Evolutionary conservation across 2,329 filamentous ascomycete species (phyloP).

Genomic region (Aspergillus bombycis): DNA sequence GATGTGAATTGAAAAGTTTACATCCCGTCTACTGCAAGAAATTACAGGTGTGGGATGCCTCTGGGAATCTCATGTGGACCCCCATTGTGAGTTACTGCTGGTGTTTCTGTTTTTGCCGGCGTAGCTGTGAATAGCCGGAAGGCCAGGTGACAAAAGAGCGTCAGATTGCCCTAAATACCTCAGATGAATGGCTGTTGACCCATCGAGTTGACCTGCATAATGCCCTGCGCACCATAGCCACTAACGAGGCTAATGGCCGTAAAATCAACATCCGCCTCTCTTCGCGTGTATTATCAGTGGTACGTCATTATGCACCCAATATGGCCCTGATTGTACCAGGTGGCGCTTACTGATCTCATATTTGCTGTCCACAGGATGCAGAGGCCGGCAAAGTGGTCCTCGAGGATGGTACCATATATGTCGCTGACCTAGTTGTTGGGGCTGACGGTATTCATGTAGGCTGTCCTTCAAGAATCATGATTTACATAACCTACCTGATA

Average conservation of each 20-base stretch:
- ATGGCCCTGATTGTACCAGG: neutral
- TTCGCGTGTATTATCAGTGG: neutral
- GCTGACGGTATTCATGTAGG: neutral
- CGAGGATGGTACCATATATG: neutral
- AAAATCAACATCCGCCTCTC: neutral
- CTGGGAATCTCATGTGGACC: neutral
- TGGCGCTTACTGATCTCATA: neutral
- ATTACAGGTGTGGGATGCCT: neutral
- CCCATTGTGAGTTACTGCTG: neutral
- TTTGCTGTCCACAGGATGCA: neutral
- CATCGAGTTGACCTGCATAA: neutral
- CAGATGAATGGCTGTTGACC: neutral
- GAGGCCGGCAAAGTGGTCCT: neutral
- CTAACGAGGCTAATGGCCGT: neutral
- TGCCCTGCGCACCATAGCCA: neutral
- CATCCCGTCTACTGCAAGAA: neutral
- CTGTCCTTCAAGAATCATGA: neutral
- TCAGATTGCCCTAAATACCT: neutral
- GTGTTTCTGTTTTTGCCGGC: neutral
- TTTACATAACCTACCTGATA: neutral
- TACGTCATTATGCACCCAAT: neutral
- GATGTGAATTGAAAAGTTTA: conserved; percentile 11
- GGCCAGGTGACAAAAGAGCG: neutral
- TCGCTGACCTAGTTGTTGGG: neutral
- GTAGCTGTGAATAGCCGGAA: neutral